Evolutionary conservation across 208 protist genomes (phyloP), one percentile per base, ranked within the genome.

Genomic region (Phytomonas francai): DNA sequence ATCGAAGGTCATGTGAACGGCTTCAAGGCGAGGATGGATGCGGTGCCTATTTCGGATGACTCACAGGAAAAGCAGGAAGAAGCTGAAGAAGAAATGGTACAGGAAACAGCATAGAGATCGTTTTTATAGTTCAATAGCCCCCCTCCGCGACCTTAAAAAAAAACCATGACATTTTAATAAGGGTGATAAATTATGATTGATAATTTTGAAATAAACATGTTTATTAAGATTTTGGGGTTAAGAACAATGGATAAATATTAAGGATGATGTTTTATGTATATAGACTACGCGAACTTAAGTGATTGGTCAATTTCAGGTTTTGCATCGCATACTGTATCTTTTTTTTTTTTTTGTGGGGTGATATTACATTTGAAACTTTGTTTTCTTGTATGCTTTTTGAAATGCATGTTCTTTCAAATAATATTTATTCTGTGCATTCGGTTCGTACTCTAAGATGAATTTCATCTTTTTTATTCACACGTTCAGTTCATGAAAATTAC

Each of bases 1-100:
- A 87, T 94, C 64, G 76, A 89, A 62, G 91, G 91, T 30, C 67
- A 65, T 30, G 85, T 93, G 64, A 91, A 88, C 72, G 85, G 87
- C 60, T 86, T 86, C 72, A 82, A 83, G 74, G 71, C 73, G n/a
- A 92, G 89, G 79, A 88, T 89, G 79, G 80, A 87, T 64, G 87
- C 84, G n/a, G 61, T 84, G 25, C 84, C 84, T 29, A 72, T 90
- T 27, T 78, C 76, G n/a, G 80, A 85, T 14, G 80, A 87, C 72
- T 80, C 85, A 60, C 58, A 72, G 45, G 65, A 78, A 33, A 76
- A 76, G 65, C 65, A 74, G 27, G 51, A 77, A 68, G 49, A 76
- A 75, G 63, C 64, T 70, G 69, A 63, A 25, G 56, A 25, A 8
- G 36, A 45, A 30, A 49, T 51, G 36, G 33, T 32, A 49, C 22